phyloP scores from a whole-genome alignment of 306 rosid genomes.

The Mucuna pruriens region DNA sequence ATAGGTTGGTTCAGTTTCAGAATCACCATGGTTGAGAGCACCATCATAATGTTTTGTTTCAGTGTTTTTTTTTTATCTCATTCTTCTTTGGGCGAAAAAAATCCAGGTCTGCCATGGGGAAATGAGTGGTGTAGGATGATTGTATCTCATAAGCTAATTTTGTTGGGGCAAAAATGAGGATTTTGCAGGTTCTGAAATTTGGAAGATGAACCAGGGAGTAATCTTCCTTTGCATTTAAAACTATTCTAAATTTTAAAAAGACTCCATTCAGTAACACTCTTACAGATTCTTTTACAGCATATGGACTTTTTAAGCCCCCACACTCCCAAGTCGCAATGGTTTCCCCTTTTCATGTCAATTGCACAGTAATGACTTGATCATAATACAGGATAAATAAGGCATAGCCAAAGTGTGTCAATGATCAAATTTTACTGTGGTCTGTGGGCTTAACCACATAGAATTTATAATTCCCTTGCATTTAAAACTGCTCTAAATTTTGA shows the following conservation, averaged over 20 bases:
- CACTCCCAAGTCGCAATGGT: background rate
- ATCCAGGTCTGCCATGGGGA: too few species aligned
- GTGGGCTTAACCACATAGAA: too few species aligned
- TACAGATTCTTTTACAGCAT: background rate
- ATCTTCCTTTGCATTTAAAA: slow-evolving; percentile 6
- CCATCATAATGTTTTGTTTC: background rate
- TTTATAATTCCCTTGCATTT: too few species aligned
- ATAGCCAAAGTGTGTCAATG: slow-evolving; percentile 21
- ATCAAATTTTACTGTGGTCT: background rate
- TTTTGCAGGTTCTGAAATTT: background rate
- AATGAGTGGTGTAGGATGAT: background rate
- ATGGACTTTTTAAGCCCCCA: background rate
- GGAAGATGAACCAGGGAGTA: background rate
- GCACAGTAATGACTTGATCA: background rate
- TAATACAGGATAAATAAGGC: background rate
- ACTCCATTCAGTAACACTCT: background rate
- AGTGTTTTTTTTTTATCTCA: background rate
- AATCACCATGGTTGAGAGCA: background rate
- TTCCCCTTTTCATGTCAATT: slow-evolving; percentile 4
- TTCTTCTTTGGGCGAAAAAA: background rate
- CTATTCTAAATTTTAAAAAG: background rate
- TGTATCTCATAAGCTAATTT: background rate
- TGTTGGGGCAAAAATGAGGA: background rate
- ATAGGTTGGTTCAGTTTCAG: background rate
- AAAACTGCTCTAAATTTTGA: too few species aligned